Evolutionary conservation across 1,284 basidiomycete species (phyloP).

Genomic region (Sporisorium scitamineum): DNA sequence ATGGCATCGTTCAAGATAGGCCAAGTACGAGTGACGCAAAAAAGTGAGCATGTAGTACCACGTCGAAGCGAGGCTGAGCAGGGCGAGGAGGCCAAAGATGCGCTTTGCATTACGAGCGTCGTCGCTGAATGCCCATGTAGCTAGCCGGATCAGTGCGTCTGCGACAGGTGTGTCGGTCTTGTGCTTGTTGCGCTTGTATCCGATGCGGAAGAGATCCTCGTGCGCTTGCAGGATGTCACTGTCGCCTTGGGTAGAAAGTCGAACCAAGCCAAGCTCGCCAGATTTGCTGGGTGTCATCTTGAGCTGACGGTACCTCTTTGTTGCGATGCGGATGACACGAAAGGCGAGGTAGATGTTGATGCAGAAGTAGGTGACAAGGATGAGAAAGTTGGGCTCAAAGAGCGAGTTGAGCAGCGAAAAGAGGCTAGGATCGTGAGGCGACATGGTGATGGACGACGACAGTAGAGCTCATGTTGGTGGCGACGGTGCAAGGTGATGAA

Average conservation of each 20-base stretch:
- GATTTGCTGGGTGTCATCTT: constrained; percentile 14
- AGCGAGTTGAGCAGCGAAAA: constrained; percentile 33
- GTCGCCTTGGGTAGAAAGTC: not conserved
- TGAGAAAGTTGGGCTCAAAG: constrained; percentile 54
- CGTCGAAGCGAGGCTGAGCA: constrained; percentile 41
- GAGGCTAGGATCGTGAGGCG: constrained; percentile 28
- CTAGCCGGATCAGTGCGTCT: constrained; percentile 21
- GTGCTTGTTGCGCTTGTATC: not conserved
- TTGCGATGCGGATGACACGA: constrained; percentile 31
- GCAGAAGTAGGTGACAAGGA: constrained; percentile 46
- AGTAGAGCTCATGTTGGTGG: constrained; percentile 16
- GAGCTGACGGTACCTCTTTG: constrained; percentile 28
- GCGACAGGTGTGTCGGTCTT: constrained; percentile 28
- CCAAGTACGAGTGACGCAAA: constrained; percentile 57
- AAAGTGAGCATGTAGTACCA: constrained; percentile 65
- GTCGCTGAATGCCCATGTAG: constrained; percentile 38
- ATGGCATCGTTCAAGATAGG: constrained; percentile 48
- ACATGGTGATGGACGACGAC: constrained; percentile 4
- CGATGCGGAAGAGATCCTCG: constrained; percentile 9
- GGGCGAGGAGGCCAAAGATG: constrained; percentile 25
- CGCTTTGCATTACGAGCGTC: constrained; percentile 27
- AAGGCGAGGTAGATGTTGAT: constrained; percentile 36
- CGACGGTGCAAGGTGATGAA: not conserved
- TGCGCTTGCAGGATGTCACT: constrained; percentile 10
- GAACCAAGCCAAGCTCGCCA: constrained; percentile 12